phyloP scores from a whole-genome alignment of 805 yeast species.

The Wickerhamiella siamensis region DNA sequence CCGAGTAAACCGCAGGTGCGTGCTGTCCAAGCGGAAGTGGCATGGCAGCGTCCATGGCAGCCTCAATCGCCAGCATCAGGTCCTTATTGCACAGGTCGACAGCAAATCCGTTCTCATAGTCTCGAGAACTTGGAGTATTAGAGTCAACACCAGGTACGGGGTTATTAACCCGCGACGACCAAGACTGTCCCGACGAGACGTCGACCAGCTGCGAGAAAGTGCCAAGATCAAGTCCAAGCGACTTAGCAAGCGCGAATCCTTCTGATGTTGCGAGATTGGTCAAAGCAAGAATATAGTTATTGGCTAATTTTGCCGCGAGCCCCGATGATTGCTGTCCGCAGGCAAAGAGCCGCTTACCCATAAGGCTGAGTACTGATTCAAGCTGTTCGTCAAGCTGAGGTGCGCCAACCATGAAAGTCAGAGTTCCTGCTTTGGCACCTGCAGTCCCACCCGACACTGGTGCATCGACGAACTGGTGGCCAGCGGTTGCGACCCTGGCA shows the following conservation, averaged over 20 bases:
- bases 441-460: conserved; percentile 45
- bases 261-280: conserved; percentile 42
- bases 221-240: conserved; percentile 34
- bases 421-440: conserved; percentile 38
- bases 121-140: conserved; percentile 34
- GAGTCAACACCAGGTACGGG: conserved; percentile 38
- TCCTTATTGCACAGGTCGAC: conserved; percentile 28
- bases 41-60: conserved; percentile 16
- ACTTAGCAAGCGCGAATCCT: conserved; percentile 38
- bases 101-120: conserved; percentile 35
- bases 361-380: conserved; percentile 23
- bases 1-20: conserved; percentile 18
- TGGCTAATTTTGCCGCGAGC: conserved; percentile 40
- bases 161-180: conserved; percentile 42
- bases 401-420: conserved; percentile 39
- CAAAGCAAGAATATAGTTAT: conserved; percentile 39
- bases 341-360: conserved; percentile 37
- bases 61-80: conserved; percentile 25
- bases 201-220: conserved; percentile 36
- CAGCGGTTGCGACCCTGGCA: conserved; percentile 20
- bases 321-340: conserved; percentile 42
- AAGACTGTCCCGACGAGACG: conserved; percentile 38
- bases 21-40: conserved; percentile 16
- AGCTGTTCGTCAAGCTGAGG: conserved; percentile 17
- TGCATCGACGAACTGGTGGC: conserved; percentile 32